Evolutionary conservation across 805 yeast species (phyloP).

Genomic region (Pichia ethanolica): DNA sequence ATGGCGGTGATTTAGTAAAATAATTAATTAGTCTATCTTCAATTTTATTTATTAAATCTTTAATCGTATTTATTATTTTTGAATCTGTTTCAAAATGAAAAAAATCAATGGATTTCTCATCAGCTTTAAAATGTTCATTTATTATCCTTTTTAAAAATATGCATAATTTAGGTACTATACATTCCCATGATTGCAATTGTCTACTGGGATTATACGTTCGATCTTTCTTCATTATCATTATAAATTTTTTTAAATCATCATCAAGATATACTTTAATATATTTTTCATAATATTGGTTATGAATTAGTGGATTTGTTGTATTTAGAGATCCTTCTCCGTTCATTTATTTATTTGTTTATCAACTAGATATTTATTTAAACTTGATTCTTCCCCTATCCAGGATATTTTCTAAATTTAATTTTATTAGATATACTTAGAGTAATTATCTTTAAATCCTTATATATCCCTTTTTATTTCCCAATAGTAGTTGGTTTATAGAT

Average conservation of each 20-base stretch:
- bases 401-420: too few species aligned
- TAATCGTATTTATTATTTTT: conserved; percentile 4
- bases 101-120: neutral
- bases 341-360: too few species aligned
- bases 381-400: too few species aligned
- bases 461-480: neutral
- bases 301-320: too few species aligned
- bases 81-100: conserved; percentile 3
- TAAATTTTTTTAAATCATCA: neutral
- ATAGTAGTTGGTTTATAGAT: too few species aligned
- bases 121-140: neutral
- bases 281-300: neutral
- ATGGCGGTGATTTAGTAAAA: conserved; percentile 25
- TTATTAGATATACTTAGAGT: neutral
- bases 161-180: neutral
- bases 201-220: neutral
- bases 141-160: neutral
- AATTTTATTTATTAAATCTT: conserved; percentile 11
- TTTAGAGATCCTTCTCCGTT: too few species aligned
- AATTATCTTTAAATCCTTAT: neutral
- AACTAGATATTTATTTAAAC: too few species aligned
- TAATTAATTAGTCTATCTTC: neutral
- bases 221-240: neutral
- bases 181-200: neutral
- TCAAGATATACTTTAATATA: neutral